Conservation (phyloP, 176 grass and related monocot genomes). For the Metroxylon sagu region DNA sequence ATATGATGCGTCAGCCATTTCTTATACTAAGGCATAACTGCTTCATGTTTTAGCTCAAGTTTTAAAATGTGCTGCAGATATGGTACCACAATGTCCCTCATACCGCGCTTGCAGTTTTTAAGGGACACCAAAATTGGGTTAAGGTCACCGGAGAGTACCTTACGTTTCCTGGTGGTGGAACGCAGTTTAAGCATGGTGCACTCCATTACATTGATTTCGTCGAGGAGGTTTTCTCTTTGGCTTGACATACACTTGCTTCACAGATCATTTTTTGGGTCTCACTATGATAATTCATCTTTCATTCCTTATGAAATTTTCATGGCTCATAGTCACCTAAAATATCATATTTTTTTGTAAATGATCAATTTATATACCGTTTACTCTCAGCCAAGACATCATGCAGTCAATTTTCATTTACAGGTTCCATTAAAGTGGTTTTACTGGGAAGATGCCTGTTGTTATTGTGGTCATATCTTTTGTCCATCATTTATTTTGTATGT, state of each 20-base stretch:
- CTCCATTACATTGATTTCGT: constrained; percentile 82
- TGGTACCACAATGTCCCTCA: constrained; percentile 96
- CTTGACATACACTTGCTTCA: neutral
- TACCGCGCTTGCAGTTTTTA: constrained; percentile 45
- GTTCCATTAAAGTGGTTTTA: too few species aligned
- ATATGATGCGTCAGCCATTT: neutral
- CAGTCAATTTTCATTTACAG: too few species aligned
- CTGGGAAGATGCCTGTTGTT: too few species aligned
- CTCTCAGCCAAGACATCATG: too few species aligned
- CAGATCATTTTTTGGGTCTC: too few species aligned
- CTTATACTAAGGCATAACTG: neutral
- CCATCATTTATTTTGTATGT: too few species aligned
- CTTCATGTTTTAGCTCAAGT: constrained; percentile 8
- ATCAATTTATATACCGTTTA: too few species aligned
- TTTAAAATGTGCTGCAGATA: constrained; percentile 35
- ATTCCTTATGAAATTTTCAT: too few species aligned
- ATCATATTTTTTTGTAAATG: too few species aligned
- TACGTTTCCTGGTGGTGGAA: constrained; percentile 85
- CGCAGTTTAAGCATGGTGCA: constrained; percentile 82
- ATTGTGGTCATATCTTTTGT: too few species aligned
- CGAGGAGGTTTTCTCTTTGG: constrained; percentile 21
- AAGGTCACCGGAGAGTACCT: constrained; percentile 79
- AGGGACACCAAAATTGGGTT: constrained; percentile 91
- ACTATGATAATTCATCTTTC: too few species aligned
- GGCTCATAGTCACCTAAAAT: too few species aligned